These are phyloP conservation scores for Elaeagnus macrophylla DNA, from an alignment of 306 rosid species.

Conservation along the genomic window DNA sequence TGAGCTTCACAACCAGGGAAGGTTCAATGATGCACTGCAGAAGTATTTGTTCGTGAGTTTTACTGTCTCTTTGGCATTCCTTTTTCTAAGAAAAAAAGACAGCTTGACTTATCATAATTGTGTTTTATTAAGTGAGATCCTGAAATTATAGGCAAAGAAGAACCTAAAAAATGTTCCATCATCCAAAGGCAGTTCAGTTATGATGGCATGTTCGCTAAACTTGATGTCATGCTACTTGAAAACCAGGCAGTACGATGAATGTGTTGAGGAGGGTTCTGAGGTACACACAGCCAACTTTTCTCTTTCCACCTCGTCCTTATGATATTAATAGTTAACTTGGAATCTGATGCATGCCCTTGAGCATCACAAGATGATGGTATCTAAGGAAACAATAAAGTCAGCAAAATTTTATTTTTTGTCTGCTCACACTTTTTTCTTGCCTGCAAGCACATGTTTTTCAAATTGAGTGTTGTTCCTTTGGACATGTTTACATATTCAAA, in stretches of 20 bases:
- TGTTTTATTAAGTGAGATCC: slow-evolving; percentile 3
- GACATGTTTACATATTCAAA: too few species aligned
- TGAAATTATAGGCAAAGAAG: slow-evolving; percentile 65
- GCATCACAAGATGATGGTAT: not conserved
- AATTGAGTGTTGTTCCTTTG: too few species aligned
- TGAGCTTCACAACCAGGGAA: slow-evolving; percentile 75
- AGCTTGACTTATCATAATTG: not conserved
- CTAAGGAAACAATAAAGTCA: not conserved
- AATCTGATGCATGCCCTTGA: slow-evolving; percentile 2
- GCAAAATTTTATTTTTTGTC: not conserved
- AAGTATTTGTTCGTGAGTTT: slow-evolving; percentile 73
- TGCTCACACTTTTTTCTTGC: not conserved
- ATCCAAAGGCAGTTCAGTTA: slow-evolving; percentile 57
- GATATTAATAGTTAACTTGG: slow-evolving; percentile 9
- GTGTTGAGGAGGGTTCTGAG: slow-evolving; percentile 88
- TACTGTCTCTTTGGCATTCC: slow-evolving; percentile 10
- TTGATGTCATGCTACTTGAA: slow-evolving; percentile 95
- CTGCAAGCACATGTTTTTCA: slow-evolving; percentile 3
- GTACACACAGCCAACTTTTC: slow-evolving; percentile 29
- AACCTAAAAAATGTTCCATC: slow-evolving; percentile 61
- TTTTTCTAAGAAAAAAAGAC: slow-evolving; percentile 3
- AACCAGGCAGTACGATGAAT: slow-evolving; percentile 67
- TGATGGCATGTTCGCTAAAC: slow-evolving; percentile 88
- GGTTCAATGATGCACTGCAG: slow-evolving; percentile 55
- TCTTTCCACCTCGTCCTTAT: slow-evolving; percentile 14